Base-by-base conservation (phyloP, 2,329 filamentous ascomycete genomes). In the Trichoderma sp. region DNA sequence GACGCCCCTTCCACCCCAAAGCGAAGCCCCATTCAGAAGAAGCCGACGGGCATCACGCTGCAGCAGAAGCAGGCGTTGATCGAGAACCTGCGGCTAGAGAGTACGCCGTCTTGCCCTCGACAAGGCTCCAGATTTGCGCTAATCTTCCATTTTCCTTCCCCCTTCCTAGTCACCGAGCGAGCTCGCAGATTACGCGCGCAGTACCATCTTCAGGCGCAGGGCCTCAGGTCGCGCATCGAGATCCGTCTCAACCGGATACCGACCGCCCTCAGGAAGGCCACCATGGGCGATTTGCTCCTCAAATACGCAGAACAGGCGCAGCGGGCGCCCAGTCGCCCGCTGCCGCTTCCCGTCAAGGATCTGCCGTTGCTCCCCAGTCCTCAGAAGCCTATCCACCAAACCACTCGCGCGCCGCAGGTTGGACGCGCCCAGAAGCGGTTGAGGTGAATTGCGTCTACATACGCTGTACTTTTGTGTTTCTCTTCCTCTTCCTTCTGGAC, bases 191-290 rank as follows among this genome's bases (percentile, higher is more conserved):
- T 98, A 67, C 88, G 93, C 72, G 90, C 93, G 7, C 93, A 96
- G 75, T 97, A 96, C 79, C 89, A 90, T 66, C 84, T 96, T 10
- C 93, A 97, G 77, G 91, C 93, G 24, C 90, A 94, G 76, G 91
- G 91, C 68, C 84, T 98, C 45, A 87, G 90, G 67, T 89, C 92
- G 67, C 89, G 94, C 67, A 89, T 99, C 60, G 93, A 97, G 77
- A 90, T 96, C 79, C 91, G 95, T 78, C 85, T 98, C 76, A 97
- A 97, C 75, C 89, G 95, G 62, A 95, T 98, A 60, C 95, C 95
- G 7, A 85, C 87, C 71, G 84, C 88, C 17, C 79, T 97, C 68
- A 88, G 94, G 66, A 91, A 90, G 73, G 83, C 87, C 67, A 96
- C 87, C 65, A 94, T 99, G 83, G 88, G 88, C 64, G 93, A 97